Conservation (phyloP, 768 basidiomycete genomes). For the Wakefieldia striispora region DNA sequence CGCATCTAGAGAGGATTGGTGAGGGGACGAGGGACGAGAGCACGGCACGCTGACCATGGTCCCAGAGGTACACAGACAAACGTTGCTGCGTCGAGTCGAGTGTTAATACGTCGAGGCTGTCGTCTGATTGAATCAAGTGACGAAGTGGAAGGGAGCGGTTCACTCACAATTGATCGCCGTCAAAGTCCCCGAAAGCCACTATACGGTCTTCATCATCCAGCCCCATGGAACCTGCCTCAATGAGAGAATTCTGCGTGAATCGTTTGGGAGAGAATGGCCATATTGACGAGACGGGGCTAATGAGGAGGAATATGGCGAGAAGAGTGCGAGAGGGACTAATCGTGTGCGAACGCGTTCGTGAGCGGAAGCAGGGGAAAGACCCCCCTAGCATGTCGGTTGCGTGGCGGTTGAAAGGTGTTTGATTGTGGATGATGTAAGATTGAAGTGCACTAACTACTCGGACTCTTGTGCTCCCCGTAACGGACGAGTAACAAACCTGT, state of each 20-base stretch:
- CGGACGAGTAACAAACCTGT: too few species aligned
- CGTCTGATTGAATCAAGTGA: neutral
- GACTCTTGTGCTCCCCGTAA: too few species aligned
- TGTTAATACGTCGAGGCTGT: conserved; percentile 78
- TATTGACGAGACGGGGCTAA: conserved; percentile 31
- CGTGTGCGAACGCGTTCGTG: neutral
- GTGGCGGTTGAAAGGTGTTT: neutral
- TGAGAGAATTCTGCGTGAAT: conserved; percentile 76
- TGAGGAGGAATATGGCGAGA: conserved; percentile 17
- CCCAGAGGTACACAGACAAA: conserved; percentile 78
- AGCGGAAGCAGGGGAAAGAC: neutral
- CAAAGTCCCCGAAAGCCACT: conserved; percentile 91
- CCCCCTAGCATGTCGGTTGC: conserved; percentile 10
- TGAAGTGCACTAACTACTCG: too few species aligned
- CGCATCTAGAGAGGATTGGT: conserved; percentile 40
- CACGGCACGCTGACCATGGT: conserved; percentile 56
- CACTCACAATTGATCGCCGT: conserved; percentile 91
- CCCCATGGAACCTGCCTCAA: conserved; percentile 79
- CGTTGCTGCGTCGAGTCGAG: conserved; percentile 74
- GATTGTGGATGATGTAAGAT: too few species aligned
- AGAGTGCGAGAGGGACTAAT: conserved; percentile 1
- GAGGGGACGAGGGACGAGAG: conserved; percentile 1
- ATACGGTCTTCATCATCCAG: conserved; percentile 69
- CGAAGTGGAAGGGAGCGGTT: neutral
- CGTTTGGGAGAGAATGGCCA: conserved; percentile 92